phyloP scores from a whole-genome alignment of 225 moss, liverwort and hornwort genomes.

The Polytrichum formosum region DNA sequence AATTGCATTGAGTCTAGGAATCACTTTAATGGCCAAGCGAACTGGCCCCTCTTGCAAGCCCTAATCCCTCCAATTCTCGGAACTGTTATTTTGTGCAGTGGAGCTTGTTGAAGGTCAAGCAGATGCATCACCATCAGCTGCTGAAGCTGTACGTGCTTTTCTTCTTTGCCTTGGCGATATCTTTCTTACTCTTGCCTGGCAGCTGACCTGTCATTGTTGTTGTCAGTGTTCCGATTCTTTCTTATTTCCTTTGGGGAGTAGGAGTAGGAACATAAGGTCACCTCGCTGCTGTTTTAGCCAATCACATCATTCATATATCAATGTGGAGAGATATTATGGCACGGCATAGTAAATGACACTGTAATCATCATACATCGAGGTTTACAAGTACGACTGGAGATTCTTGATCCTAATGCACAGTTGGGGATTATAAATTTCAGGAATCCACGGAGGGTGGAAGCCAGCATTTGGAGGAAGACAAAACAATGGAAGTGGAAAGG shows the following conservation, averaged over 20 bases:
- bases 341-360: too few species aligned
- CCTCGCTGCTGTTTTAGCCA: too few species aligned
- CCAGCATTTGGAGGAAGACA: constrained; percentile 57
- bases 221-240: too few species aligned
- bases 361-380: too few species aligned
- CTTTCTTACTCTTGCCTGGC: not conserved
- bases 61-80: not conserved
- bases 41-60: not conserved
- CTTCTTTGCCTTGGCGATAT: not conserved
- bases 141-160: constrained; percentile 54
- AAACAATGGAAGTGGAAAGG: constrained; percentile 49
- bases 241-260: too few species aligned
- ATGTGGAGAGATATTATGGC: too few species aligned
- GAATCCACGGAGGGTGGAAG: constrained; percentile 58
- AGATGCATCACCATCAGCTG: constrained; percentile 70
- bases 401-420: too few species aligned
- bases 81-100: constrained; percentile 36
- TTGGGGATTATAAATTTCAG: constrained; percentile 23
- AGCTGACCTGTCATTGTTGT: not conserved
- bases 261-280: too few species aligned
- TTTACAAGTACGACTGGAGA: too few species aligned
- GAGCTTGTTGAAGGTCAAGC: constrained; percentile 42
- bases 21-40: constrained; percentile 33
- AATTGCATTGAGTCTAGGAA: too few species aligned
- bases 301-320: too few species aligned